These are phyloP conservation scores for Monilinia laxa DNA, from an alignment of 2,329 filamentous ascomycete species.

Conservation along the genomic window DNA sequence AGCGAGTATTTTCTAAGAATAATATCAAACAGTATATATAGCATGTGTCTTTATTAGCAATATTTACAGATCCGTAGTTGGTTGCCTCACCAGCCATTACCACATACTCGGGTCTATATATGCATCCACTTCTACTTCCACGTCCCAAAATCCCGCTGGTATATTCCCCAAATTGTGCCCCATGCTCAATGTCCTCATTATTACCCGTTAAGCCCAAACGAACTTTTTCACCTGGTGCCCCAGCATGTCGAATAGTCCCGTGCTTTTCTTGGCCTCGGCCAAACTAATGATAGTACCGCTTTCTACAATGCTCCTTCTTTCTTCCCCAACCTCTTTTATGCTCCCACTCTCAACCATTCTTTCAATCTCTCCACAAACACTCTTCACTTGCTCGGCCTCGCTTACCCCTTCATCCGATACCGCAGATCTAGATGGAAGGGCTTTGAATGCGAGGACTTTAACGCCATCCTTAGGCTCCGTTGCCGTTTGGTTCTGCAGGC, in stretches of 20 bases:
- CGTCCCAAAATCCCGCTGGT: background rate
- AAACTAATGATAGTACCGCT: constrained; percentile 75
- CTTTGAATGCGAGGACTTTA: constrained; percentile 55
- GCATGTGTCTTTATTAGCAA: background rate
- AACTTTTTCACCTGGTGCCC: constrained; percentile 91
- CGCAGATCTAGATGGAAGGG: constrained; percentile 50
- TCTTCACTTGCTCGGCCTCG: constrained; percentile 40
- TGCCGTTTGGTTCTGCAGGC: constrained; percentile 16
- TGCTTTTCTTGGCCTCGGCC: constrained; percentile 81
- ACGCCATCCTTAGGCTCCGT: constrained; percentile 27
- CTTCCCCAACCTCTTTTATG: constrained; percentile 40
- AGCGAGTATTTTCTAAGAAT: background rate
- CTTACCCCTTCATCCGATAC: constrained; percentile 33
- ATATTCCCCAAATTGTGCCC: background rate
- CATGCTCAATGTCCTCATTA: constrained; percentile 1
- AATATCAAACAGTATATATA: background rate
- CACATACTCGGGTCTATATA: constrained; percentile 2
- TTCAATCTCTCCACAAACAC: constrained; percentile 25
- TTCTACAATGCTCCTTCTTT: constrained; percentile 51
- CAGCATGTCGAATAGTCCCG: constrained; percentile 80
- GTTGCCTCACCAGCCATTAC: constrained; percentile 1
- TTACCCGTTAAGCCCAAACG: constrained; percentile 63
- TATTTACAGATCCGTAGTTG: constrained; percentile 1
- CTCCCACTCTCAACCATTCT: constrained; percentile 56
- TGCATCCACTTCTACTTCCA: background rate